Percentiles rank a stretch among this genome's conserved stretches.
phyloP scores from a whole-genome alignment of 257 asterid species.

The Ehretia macrophylla region DNA sequence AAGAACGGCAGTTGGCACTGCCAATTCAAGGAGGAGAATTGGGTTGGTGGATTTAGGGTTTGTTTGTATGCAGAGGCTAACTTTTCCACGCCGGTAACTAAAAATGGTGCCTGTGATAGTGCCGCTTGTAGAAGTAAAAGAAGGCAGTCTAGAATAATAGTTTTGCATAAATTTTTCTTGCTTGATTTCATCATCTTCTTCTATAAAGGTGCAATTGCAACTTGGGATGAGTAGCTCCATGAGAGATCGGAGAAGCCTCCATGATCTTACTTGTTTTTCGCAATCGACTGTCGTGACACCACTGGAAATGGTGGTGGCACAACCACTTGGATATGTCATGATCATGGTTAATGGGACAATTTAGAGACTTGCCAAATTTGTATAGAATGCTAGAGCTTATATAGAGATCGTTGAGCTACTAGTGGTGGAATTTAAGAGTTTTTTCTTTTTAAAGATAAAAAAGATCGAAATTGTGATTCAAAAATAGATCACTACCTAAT shows the following conservation, averaged over 20 bases:
- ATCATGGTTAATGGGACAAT: slow-evolving; percentile 16
- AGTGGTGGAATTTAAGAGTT: too few relatives aligned
- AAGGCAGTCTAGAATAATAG: slow-evolving; percentile 1
- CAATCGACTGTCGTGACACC: slow-evolving; percentile 63
- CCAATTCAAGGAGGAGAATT: slow-evolving; percentile 52
- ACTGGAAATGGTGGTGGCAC: too few relatives aligned
- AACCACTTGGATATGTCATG: slow-evolving; percentile 17
- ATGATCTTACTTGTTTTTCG: slow-evolving; percentile 60
- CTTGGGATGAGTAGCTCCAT: slow-evolving; percentile 49
- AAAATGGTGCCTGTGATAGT: slow-evolving; percentile 43
- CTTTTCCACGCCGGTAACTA: slow-evolving; percentile 51
- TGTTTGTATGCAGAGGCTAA: slow-evolving; percentile 50
- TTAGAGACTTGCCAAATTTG: neutral
- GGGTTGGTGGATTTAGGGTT: slow-evolving; percentile 45
- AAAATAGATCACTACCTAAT: too few relatives aligned
- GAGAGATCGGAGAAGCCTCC: slow-evolving; percentile 63
- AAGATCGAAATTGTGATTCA: too few relatives aligned
- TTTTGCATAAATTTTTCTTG: slow-evolving; percentile 12
- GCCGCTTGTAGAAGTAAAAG: slow-evolving; percentile 15
- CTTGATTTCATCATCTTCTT: slow-evolving; percentile 21
- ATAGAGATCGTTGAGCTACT: neutral
- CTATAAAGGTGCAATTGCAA: slow-evolving; percentile 46
- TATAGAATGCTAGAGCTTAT: neutral
- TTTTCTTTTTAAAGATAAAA: too few relatives aligned
- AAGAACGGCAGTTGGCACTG: slow-evolving; percentile 49